phyloP scores from a whole-genome alignment of 2,329 filamentous ascomycete genomes.

The Harringtonia aguacate region DNA sequence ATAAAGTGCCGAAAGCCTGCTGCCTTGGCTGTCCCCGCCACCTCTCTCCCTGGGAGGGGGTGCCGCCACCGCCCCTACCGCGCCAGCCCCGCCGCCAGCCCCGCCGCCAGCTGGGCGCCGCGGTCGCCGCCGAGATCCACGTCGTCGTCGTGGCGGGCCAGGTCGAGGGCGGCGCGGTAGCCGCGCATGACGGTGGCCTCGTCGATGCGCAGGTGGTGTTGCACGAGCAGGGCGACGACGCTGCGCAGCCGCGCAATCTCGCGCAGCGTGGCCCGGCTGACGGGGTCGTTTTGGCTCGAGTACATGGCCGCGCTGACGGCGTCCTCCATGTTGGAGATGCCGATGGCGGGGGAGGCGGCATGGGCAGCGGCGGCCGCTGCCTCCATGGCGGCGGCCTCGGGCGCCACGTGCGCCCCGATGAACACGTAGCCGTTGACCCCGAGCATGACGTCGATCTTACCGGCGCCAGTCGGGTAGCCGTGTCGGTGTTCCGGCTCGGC shows the following conservation, averaged over 20 bases:
- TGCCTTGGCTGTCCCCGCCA: too few species aligned
- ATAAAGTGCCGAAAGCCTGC: too few species aligned
- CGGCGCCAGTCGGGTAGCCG: conserved; percentile 37
- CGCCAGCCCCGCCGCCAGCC: too few species aligned
- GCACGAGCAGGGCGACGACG: conserved; percentile 72
- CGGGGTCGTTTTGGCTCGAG: conserved; percentile 86
- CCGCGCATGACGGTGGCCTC: conserved; percentile 78
- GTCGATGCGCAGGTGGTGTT: conserved; percentile 74
- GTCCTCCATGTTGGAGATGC: conserved; percentile 84
- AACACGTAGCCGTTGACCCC: conserved; percentile 97
- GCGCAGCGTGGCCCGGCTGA: conserved; percentile 63
- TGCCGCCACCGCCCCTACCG: too few species aligned
- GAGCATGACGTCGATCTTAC: conserved; percentile 72
- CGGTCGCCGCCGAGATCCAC: conserved; percentile 49
- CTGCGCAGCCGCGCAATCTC: conserved; percentile 81
- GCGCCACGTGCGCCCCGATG: conserved; percentile 39
- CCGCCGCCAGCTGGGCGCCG: conserved; percentile 39
- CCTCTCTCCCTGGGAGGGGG: too few species aligned
- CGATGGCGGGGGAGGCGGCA: conserved; percentile 14
- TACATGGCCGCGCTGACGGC: conserved; percentile 77
- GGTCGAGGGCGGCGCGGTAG: conserved; percentile 71
- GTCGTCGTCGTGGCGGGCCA: conserved; percentile 50
- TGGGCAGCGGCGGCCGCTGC: conserved; percentile 32
- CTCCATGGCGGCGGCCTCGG: conserved; percentile 41
- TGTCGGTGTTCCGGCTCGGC: conserved; percentile 84